Conservation (phyloP, 1,139 yeast genomes). For the Pichia cactophila region DNA sequence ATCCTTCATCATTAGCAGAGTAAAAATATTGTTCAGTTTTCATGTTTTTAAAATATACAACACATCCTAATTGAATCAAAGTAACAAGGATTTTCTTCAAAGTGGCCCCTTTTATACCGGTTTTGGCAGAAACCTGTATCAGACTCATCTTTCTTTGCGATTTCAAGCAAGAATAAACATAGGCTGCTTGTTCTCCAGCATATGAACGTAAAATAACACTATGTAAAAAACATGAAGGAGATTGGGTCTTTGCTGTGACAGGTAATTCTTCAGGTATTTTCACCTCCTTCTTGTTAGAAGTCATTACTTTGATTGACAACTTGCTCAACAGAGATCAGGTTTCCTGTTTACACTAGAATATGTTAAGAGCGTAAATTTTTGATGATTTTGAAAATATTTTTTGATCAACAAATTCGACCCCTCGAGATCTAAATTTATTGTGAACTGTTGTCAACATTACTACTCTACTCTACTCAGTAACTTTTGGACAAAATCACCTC, state of each 20-base stretch:
- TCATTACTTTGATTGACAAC: not conserved
- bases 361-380: not conserved
- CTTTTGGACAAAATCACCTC: too few relatives aligned
- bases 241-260: conserved; percentile 28
- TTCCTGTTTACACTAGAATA: not conserved
- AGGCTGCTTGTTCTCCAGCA: conserved; percentile 59
- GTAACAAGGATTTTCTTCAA: conserved; percentile 56
- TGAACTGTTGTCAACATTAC: too few relatives aligned
- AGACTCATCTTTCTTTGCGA: conserved; percentile 54
- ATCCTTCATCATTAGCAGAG: conserved; percentile 56
- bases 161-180: conserved; percentile 45
- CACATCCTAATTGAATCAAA: conserved; percentile 58
- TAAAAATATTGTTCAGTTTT: conserved; percentile 37
- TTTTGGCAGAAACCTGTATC: conserved; percentile 29
- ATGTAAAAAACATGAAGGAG: conserved; percentile 55
- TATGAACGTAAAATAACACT: conserved; percentile 46
- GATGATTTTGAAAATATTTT: not conserved
- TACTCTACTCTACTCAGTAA: too few relatives aligned
- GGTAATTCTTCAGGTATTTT: conserved; percentile 21
- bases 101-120: conserved; percentile 23
- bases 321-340: not conserved
- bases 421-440: too few relatives aligned
- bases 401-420: not conserved
- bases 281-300: not conserved
- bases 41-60: conserved; percentile 30